Conservation (phyloP, 768 basidiomycete species). For the Kwoniella dendrophila region DNA sequence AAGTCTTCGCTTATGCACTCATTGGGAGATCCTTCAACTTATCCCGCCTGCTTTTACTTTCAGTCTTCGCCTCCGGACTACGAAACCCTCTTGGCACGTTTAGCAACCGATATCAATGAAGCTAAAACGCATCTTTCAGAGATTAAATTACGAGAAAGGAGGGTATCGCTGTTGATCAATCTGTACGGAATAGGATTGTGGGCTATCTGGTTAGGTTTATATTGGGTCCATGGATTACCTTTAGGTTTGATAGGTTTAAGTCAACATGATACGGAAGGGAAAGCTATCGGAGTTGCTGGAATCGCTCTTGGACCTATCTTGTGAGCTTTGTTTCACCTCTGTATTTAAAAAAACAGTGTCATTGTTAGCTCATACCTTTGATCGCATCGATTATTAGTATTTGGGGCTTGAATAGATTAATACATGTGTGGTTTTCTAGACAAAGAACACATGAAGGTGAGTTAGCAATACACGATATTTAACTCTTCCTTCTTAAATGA, state of each 20-base stretch:
- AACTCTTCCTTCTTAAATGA: not conserved
- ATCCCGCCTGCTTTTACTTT: not conserved
- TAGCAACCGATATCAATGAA: slow-evolving; percentile 49
- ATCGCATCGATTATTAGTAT: too few relatives aligned
- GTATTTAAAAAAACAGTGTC: too few relatives aligned
- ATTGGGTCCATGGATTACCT: slow-evolving; percentile 50
- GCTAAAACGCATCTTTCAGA: slow-evolving; percentile 53
- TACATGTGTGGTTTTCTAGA: slow-evolving; percentile 43
- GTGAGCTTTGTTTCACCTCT: slow-evolving; percentile 43
- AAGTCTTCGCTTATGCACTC: not conserved
- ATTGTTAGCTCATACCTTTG: too few relatives aligned
- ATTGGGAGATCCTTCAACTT: not conserved
- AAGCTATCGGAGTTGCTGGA: slow-evolving; percentile 34
- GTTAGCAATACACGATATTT: not conserved
- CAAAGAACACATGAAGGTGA: slow-evolving; percentile 49
- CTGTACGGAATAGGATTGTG: slow-evolving; percentile 49
- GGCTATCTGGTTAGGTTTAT: slow-evolving; percentile 52
- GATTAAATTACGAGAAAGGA: slow-evolving; percentile 49
- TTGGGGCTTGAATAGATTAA: slow-evolving; percentile 37
- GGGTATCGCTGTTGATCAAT: slow-evolving; percentile 45
- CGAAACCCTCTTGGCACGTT: slow-evolving; percentile 51
- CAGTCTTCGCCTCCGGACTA: slow-evolving; percentile 52
- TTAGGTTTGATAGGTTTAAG: slow-evolving; percentile 46
- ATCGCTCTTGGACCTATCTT: slow-evolving; percentile 45
- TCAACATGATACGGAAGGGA: slow-evolving; percentile 31